Conservation (phyloP, 257 asterid genomes). For the Solanum verrucosum region DNA sequence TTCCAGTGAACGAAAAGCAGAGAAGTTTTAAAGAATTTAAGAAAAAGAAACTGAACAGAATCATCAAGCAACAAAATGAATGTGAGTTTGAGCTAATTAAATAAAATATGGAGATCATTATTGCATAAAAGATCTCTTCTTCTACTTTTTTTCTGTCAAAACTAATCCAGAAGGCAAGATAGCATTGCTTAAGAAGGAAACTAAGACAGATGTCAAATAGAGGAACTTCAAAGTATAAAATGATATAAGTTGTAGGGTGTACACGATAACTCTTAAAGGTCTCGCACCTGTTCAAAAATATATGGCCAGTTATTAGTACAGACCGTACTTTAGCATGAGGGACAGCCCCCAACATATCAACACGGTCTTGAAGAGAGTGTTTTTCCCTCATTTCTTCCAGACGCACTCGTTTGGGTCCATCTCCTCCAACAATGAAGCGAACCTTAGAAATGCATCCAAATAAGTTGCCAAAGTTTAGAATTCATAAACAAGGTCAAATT, state of each 20-base stretch:
- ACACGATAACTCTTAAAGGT: not conserved
- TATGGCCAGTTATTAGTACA: conserved; percentile 37
- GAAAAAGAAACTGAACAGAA: not conserved
- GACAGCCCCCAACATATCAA: conserved; percentile 95
- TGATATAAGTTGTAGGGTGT: not conserved
- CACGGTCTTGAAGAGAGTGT: conserved; percentile 94
- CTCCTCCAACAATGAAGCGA: conserved; percentile 91
- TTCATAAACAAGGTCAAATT: not conserved
- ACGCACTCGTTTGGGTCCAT: conserved; percentile 96
- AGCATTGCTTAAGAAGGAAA: not conserved
- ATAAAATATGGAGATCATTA: not conserved
- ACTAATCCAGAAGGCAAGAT: not conserved
- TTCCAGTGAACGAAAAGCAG: not conserved
- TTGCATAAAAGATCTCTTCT: not conserved
- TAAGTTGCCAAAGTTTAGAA: not conserved
- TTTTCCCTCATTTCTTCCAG: conserved; percentile 98
- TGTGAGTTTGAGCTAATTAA: not conserved
- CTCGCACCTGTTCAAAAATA: not conserved
- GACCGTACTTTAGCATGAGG: conserved; percentile 97
- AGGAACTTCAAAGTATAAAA: not conserved
- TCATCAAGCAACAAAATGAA: not conserved
- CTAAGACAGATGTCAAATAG: not conserved
- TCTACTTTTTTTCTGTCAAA: not conserved
- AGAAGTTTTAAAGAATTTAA: not conserved
- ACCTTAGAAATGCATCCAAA: conserved; percentile 40